Percentiles rank a stretch among this genome's conserved stretches.
Conservation (phyloP, 352 stramenopile genomes). For the Saprolegnia diclina region DNA sequence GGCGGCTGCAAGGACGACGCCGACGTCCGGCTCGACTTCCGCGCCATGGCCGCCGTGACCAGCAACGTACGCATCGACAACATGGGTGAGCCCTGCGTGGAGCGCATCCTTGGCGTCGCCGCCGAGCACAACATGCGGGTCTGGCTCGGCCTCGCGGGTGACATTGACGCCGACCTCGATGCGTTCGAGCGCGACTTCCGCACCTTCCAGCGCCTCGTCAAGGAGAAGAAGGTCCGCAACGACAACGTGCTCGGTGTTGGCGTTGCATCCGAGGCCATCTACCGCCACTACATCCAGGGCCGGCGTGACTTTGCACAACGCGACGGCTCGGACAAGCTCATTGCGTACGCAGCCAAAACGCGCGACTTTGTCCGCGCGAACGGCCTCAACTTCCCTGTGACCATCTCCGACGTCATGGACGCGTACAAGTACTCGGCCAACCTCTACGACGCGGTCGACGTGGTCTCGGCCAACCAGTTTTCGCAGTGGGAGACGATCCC, state of each 20-base stretch:
- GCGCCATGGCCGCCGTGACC: constrained; percentile 6
- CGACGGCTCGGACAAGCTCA: constrained; percentile 33
- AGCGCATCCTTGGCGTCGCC: constrained; percentile 9
- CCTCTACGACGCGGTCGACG: constrained; percentile 57
- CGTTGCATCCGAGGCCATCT: constrained; percentile 62
- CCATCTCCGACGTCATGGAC: constrained; percentile 66
- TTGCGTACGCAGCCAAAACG: constrained; percentile 53
- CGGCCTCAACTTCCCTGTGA: constrained; percentile 45
- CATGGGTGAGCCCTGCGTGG: constrained; percentile 4
- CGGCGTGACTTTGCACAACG: constrained; percentile 1
- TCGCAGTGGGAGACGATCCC: constrained; percentile 55
- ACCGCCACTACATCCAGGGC: constrained; percentile 49
- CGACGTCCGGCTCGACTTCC: constrained; percentile 10
- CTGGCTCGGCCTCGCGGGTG: constrained; percentile 17
- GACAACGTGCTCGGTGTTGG: constrained; percentile 51
- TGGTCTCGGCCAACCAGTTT: constrained; percentile 73
- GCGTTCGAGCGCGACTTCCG: constrained; percentile 18
- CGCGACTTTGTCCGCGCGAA: constrained; percentile 40
- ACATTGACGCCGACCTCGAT: constrained; percentile 3
- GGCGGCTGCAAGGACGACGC: constrained; percentile 21
- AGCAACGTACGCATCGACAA: constrained; percentile 8
- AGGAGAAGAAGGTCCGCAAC: constrained; percentile 40
- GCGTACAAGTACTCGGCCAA: constrained; percentile 49
- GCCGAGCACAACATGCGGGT: constrained; percentile 17
- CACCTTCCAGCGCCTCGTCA: constrained; percentile 29